These are phyloP conservation scores for Xylaria grammica DNA, from an alignment of 495 filamentous ascomycete genomes.

Conservation along the genomic window DNA sequence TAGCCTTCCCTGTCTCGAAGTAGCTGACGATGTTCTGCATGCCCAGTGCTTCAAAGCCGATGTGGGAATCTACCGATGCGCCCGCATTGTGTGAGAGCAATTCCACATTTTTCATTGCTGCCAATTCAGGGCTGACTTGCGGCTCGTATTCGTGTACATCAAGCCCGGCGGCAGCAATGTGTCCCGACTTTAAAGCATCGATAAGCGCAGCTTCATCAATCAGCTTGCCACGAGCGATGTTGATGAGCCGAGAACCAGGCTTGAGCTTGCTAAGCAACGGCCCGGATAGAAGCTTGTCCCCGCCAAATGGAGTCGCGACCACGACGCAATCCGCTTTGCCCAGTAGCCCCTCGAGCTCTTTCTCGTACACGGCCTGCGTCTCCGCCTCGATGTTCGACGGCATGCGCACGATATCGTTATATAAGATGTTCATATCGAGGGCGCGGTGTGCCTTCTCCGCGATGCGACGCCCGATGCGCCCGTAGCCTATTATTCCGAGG, in stretches of 20 bases:
- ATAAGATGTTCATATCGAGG: conserved; percentile 62
- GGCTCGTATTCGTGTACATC: conserved; percentile 65
- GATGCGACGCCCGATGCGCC: conserved; percentile 36
- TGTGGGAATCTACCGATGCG: conserved; percentile 51
- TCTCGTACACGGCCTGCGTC: conserved; percentile 40
- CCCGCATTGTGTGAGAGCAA: conserved; percentile 65
- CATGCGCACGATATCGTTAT: conserved; percentile 61
- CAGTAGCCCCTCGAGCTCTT: conserved; percentile 55
- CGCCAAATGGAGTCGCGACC: conserved; percentile 61
- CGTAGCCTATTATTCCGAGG: conserved; percentile 60
- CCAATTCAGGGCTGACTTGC: conserved; percentile 37
- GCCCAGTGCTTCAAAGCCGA: background rate
- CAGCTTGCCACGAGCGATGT: conserved; percentile 64
- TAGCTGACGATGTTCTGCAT: conserved; percentile 1
- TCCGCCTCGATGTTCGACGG: conserved; percentile 33
- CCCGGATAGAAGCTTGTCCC: conserved; percentile 49
- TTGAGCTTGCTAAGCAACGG: conserved; percentile 53
- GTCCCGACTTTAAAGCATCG: conserved; percentile 54
- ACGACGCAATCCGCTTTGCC: conserved; percentile 58
- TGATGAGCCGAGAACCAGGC: conserved; percentile 58
- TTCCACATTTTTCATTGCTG: conserved; percentile 50
- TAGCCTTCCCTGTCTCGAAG: conserved; percentile 11
- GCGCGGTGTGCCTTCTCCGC: conserved; percentile 57
- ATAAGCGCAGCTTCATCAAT: conserved; percentile 63
- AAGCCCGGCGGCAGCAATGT: conserved; percentile 55